Conservation (phyloP, 164 flowering plant genomes). For the Umbilicus rupestris region DNA sequence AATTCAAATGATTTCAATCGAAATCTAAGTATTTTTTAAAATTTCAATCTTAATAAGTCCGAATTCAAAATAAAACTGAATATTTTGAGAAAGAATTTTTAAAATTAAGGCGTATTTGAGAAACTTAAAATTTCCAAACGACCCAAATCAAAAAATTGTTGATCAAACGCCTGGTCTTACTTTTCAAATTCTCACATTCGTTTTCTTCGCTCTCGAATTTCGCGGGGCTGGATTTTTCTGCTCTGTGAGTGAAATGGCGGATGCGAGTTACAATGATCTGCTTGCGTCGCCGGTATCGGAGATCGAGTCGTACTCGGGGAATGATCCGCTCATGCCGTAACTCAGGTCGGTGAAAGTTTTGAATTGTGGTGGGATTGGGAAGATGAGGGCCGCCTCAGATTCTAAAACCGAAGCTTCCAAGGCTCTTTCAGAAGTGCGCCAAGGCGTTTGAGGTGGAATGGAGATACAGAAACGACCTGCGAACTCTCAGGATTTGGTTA, state of each 20-base stretch:
- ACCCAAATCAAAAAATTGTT: no score
- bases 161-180: not conserved
- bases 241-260: slow-evolving; percentile 18
- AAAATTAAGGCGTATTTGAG: no score
- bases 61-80: no score
- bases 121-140: no score
- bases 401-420: slow-evolving; percentile 75
- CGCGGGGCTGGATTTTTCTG: not conserved
- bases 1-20: no score
- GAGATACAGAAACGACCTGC: slow-evolving; percentile 61
- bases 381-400: slow-evolving; percentile 53
- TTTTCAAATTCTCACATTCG: not conserved
- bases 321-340: slow-evolving; percentile 89
- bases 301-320: slow-evolving; percentile 63
- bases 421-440: slow-evolving; percentile 83
- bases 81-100: no score
- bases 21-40: no score
- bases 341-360: slow-evolving; percentile 21
- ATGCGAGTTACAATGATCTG: slow-evolving; percentile 23
- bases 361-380: slow-evolving; percentile 60
- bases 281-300: slow-evolving; percentile 56
- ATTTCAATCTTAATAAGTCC: no score
- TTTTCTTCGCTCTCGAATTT: not conserved
- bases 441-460: slow-evolving; percentile 54
- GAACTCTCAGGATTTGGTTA: slow-evolving; percentile 78